Evolutionary conservation across 2,329 filamentous ascomycete species (phyloP), one percentile per base, ranked within the genome.

Genomic region (Colletotrichum spinosum): DNA sequence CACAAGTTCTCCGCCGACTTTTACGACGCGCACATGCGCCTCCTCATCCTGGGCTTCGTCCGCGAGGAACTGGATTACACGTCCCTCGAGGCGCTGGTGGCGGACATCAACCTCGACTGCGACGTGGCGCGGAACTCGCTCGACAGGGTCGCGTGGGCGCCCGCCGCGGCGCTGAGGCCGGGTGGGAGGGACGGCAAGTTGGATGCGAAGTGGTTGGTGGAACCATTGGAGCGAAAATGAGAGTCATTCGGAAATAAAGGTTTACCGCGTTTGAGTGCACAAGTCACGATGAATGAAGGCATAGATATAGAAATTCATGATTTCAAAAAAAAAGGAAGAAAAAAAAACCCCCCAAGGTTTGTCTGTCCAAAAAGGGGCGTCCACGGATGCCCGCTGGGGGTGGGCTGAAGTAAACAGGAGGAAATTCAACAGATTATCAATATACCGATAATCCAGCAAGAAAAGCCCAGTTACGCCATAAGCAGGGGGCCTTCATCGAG

Each of bases 91-190:
- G 91, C 90, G 39, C 82, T 98, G 74, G 88, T 98, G 49, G 87
- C 90, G 72, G 96, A 99, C 80, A 99, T 99, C 75, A 87, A 87
- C 74, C 86, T 90, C 70, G 96, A 98, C 81, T 97, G 96, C 73
- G 87, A 92, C 72, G 94, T 98, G 60, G 91, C 94, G 48, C 84
- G 85, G 70, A 81, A 83, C 72, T 96, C 93, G 79, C 79, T 99
- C 73, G 84, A 79, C 56, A 82, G 96, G 68, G 79, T 84, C 38
- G 84, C 77, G 33, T 99, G 84, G 87, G 78, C 75, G 54, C 82
- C 83, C 11, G 71, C 72, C 53, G 74, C 78, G 75, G 76, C 61
- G 15, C 38, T 65, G 42, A 44, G 61, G 25, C 65, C 60, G 6
- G 70, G 69, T 3, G 69, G 68, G 15, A 72, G 70, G 33, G 71